phyloP scores from a whole-genome alignment of 148 eudicot genomes.

The Mesembryanthemum crystallinum region DNA sequence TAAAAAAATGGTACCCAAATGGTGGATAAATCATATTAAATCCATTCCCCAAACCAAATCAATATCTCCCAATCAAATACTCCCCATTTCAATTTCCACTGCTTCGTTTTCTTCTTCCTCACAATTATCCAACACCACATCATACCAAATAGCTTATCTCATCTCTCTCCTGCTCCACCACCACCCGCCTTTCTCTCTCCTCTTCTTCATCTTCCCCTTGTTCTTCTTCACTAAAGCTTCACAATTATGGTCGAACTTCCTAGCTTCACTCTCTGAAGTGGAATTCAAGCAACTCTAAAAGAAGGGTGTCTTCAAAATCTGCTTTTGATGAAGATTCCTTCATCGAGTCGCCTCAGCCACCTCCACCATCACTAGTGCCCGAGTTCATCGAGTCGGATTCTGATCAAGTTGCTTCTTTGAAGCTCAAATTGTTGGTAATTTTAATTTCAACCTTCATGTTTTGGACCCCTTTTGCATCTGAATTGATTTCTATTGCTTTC shows the following conservation, averaged over 20 bases:
- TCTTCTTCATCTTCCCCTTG: no score
- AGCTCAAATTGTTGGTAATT: slow-evolving; percentile 73
- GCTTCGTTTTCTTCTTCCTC: no score
- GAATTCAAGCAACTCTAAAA: slow-evolving; percentile 9
- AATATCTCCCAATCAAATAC: no score
- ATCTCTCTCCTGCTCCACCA: slow-evolving; percentile 18
- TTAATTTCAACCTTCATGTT: no score
- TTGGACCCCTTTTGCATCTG: not conserved
- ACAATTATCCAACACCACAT: no score
- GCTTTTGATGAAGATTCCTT: slow-evolving; percentile 37
- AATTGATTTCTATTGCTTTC: no score
- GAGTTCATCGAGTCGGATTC: not conserved
- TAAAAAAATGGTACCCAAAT: slow-evolving; percentile 20
- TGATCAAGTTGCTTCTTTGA: slow-evolving; percentile 35
- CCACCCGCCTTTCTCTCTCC: slow-evolving; percentile 23
- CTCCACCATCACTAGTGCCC: no score
- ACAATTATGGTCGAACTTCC: slow-evolving; percentile 15
- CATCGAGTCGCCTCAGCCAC: slow-evolving; percentile 32
- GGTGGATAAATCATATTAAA: no score
- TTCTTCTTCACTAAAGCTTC: slow-evolving; percentile 4
- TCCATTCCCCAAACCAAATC: no score
- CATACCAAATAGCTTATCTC: slow-evolving; percentile 48
- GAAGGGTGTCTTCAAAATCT: slow-evolving; percentile 23
- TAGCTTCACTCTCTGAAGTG: slow-evolving; percentile 19
- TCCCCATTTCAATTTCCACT: no score